phyloP scores from a whole-genome alignment of 2,329 filamentous ascomycete species.

The Periconia macrospinosa region DNA sequence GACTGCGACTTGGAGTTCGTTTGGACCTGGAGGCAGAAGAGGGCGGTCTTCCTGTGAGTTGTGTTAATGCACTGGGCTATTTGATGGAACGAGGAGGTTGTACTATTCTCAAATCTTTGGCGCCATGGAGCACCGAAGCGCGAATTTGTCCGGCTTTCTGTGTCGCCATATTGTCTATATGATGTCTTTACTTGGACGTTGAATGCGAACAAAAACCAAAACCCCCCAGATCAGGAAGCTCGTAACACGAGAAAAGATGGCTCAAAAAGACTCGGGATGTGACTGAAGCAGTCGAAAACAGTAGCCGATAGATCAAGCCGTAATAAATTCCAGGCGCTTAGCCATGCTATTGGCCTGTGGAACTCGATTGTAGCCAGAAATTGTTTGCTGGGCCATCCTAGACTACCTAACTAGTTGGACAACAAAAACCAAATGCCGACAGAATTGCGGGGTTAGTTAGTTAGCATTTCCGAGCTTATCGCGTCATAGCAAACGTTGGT shows the following conservation, averaged over 20 bases:
- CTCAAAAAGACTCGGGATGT: too few relatives aligned
- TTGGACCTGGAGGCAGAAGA: constrained; percentile 49
- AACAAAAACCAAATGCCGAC: constrained; percentile 30
- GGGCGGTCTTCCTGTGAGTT: constrained; percentile 56
- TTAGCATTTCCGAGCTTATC: constrained; percentile 29
- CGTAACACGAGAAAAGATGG: too few relatives aligned
- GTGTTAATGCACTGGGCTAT: constrained; percentile 9
- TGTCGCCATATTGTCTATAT: constrained; percentile 18
- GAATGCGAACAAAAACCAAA: background rate
- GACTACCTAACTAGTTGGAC: too few relatives aligned
- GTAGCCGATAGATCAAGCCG: background rate
- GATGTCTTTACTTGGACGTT: too few relatives aligned
- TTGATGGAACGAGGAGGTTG: constrained; percentile 13
- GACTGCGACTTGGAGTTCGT: constrained; percentile 66
- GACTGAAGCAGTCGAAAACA: background rate
- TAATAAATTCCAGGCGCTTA: too few relatives aligned
- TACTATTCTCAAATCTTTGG: constrained; percentile 63
- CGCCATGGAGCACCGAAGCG: constrained; percentile 61
- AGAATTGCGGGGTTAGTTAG: constrained; percentile 24
- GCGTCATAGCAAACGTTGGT: background rate
- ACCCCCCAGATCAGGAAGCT: background rate
- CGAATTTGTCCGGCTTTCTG: constrained; percentile 44
- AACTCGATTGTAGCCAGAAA: constrained; percentile 6
- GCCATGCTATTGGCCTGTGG: background rate
- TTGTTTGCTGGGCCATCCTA: constrained; percentile 10